These are phyloP conservation scores for Erysimum cheiri DNA, from an alignment of 441 rosid species.

Conservation along the genomic window DNA sequence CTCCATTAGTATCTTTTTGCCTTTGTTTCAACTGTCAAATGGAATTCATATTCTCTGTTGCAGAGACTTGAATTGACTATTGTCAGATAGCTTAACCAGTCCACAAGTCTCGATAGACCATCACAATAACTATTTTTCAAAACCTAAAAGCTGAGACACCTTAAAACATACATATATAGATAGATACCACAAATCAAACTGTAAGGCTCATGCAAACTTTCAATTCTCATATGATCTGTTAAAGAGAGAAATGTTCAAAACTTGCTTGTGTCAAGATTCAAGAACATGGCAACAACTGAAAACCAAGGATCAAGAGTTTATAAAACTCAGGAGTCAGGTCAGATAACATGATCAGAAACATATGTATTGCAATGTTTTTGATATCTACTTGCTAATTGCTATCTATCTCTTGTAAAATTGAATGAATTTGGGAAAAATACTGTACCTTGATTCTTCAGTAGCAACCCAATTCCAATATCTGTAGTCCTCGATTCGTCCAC, in stretches of 20 bases:
- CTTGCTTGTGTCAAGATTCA: neutral
- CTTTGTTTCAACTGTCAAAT: neutral
- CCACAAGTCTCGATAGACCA: conserved; percentile 3
- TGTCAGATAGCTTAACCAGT: conserved; percentile 10
- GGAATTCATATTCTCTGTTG: neutral
- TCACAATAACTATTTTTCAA: neutral
- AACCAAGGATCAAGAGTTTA: neutral
- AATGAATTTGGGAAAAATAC: neutral
- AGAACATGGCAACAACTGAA: neutral
- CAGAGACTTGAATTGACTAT: neutral
- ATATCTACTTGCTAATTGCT: neutral
- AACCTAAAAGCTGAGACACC: neutral
- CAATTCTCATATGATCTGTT: neutral
- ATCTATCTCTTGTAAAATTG: neutral
- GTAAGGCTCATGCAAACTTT: neutral
- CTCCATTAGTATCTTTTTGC: neutral
- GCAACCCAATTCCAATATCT: conserved; percentile 89
- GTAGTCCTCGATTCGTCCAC: conserved; percentile 61
- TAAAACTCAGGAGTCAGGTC: no score
- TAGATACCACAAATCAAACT: neutral
- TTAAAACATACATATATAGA: neutral
- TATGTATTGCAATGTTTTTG: conserved; percentile 2
- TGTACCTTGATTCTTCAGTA: conserved; percentile 84
- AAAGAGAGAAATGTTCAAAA: neutral
- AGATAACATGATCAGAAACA: no score